Evolutionary conservation across 768 basidiomycete genomes (phyloP), one percentile per base, ranked within the genome.

Genomic region (Suillus discolor): DNA sequence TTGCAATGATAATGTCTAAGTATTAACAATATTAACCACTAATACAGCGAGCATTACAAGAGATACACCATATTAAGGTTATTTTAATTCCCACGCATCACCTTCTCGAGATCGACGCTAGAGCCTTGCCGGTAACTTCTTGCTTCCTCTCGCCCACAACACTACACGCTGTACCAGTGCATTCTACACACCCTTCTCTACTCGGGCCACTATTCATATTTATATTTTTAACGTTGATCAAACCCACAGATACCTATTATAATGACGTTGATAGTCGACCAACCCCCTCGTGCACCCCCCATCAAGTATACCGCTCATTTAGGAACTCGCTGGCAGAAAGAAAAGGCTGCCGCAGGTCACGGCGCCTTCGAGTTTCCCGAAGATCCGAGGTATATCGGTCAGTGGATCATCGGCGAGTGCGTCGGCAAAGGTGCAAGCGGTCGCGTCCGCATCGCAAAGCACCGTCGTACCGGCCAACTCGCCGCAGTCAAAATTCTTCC

Each of bases 401-500:
- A 94, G 3, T 97, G 96, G 96, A 84, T 94, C 69, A 87, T 97
- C 9, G 96, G 96, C 64, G 92, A 94, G 76, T 96, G 94, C 69
- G 89, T 97, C 63, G 96, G 96, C 7, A 96, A 96, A 79, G 96
- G 96, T 61, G 93, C 93, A 39, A 93, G 92, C 70, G 96, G 96
- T 73, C 92, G 94, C 63, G 96, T 98, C 74, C 94, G 95, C 79
- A 92, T 99, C 69, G 97, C 94, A 25, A 89, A 88, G 69, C 96
- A 98, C 75, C 84, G 85, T 25, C 82, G 84, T 44, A 96, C 96
- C 9, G 92, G 93, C 15, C 90, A 96, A 75, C 91, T 96, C 74
- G 96, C 97, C 61, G 97, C 97, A 8, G 89, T 97, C 77, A 99
- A 98, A 81, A 97, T 98, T 65, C 88, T 98, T 34, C 94, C 96